phyloP scores from a whole-genome alignment of 2,329 filamentous ascomycete species.

The Fusarium sp. region DNA sequence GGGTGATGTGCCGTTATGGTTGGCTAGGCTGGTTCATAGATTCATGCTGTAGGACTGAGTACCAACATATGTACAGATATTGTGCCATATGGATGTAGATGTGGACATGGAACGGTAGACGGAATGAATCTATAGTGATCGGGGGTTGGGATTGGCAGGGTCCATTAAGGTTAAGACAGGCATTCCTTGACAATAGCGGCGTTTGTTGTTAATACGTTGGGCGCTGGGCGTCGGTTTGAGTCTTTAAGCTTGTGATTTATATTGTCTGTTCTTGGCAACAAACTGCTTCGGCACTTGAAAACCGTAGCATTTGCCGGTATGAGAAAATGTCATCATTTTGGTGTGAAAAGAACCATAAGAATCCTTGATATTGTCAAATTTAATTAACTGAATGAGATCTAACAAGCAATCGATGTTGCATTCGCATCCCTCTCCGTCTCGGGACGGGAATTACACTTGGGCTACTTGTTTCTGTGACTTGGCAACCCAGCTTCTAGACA shows the following conservation, averaged over 20 bases:
- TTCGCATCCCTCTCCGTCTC: conserved; percentile 8
- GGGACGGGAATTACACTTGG: no score
- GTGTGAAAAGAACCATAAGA: neutral
- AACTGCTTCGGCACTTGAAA: neutral
- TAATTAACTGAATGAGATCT: neutral
- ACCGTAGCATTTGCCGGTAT: neutral
- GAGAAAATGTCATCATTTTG: neutral
- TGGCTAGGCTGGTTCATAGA: conserved; percentile 5
- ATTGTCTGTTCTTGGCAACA: conserved; percentile 4
- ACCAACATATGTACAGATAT: no score
- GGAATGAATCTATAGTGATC: conserved; percentile 23
- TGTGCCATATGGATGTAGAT: neutral
- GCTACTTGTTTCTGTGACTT: conserved; percentile 18
- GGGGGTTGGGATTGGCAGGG: conserved; percentile 23
- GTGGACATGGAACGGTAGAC: neutral
- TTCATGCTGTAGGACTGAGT: neutral
- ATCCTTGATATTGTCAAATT: neutral
- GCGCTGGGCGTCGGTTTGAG: conserved; percentile 1
- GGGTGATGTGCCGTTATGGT: conserved; percentile 8
- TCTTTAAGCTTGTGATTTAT: neutral
- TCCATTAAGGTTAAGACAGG: conserved; percentile 16
- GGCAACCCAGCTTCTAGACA: conserved; percentile 8
- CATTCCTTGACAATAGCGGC: conserved; percentile 11
- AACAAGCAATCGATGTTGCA: neutral
- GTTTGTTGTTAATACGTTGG: neutral